Conservation (phyloP, 805 yeast genomes). For the Metschnikowia hibisci region DNA sequence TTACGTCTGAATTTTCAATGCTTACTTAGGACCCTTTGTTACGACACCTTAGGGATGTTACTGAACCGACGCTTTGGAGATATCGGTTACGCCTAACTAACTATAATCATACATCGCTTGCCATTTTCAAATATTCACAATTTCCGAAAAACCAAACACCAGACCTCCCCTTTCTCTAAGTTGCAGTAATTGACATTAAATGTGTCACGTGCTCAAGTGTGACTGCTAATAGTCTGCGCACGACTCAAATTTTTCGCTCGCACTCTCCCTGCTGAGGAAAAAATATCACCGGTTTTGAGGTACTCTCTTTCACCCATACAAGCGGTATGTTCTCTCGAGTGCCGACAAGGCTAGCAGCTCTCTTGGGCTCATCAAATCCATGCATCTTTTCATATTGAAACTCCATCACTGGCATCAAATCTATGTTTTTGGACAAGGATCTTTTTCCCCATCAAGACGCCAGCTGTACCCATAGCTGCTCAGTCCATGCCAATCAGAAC, state of each 20-base stretch:
- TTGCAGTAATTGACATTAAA: neutral
- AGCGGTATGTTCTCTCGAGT: slow-evolving; percentile 15
- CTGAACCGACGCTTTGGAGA: neutral
- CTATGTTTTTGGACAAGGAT: too few species aligned
- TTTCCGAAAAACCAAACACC: too few species aligned
- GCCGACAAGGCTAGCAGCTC: slow-evolving; percentile 33
- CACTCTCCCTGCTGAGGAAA: slow-evolving; percentile 10
- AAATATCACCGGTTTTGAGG: slow-evolving; percentile 7
- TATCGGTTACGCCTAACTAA: neutral
- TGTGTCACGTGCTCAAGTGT: slow-evolving; percentile 15
- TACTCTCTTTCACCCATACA: slow-evolving; percentile 11
- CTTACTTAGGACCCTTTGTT: too few species aligned
- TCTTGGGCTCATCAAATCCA: slow-evolving; percentile 98
- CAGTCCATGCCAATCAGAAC: neutral
- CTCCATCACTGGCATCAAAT: slow-evolving; percentile 27
- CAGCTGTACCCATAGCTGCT: neutral
- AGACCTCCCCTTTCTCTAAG: neutral
- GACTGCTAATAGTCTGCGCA: slow-evolving; percentile 18
- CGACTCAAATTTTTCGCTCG: slow-evolving; percentile 14
- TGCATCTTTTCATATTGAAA: slow-evolving; percentile 99
- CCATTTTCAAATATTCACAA: too few species aligned
- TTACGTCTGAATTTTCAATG: too few species aligned
- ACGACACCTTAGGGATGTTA: neutral
- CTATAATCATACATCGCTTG: neutral
- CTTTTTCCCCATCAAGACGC: neutral